These are phyloP conservation scores for Hymenoscyphus linearis DNA, from an alignment of 2,329 filamentous ascomycete species.

Conservation along the genomic window DNA sequence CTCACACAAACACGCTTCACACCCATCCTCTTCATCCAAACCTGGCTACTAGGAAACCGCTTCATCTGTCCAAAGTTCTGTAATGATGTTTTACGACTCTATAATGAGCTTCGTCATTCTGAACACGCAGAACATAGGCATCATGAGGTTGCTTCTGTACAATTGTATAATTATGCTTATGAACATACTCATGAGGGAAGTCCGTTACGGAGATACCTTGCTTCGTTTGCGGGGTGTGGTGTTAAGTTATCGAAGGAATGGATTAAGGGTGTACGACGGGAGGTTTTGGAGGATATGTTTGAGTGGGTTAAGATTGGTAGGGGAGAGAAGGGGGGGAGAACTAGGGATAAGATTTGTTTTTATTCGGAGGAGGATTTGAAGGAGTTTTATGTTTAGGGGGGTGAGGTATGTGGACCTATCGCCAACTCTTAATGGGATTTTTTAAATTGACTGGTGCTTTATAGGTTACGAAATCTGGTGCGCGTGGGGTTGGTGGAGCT, in stretches of 20 bases:
- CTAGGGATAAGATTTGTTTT: background rate
- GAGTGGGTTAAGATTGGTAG: background rate
- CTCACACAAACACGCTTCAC: no score
- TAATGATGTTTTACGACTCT: background rate
- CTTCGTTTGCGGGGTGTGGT: background rate
- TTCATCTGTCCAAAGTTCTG: background rate
- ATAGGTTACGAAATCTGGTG: background rate
- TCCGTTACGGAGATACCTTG: background rate
- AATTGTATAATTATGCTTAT: background rate
- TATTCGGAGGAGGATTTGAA: background rate
- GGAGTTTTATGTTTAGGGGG: background rate
- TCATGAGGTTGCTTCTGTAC: no score
- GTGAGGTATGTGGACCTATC: background rate
- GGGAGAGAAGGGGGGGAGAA: background rate
- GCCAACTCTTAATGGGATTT: no score
- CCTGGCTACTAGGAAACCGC: background rate
- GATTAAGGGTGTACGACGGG: background rate
- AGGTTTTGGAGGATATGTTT: background rate
- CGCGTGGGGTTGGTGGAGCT: background rate
- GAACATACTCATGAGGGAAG: background rate
- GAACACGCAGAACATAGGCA: no score
- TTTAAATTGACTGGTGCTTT: background rate
- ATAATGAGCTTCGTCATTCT: background rate
- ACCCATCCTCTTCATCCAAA: background rate
- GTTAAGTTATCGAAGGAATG: background rate